phyloP scores from a whole-genome alignment of 179 eudicot genomes.

The Monotropa hypopitys region DNA sequence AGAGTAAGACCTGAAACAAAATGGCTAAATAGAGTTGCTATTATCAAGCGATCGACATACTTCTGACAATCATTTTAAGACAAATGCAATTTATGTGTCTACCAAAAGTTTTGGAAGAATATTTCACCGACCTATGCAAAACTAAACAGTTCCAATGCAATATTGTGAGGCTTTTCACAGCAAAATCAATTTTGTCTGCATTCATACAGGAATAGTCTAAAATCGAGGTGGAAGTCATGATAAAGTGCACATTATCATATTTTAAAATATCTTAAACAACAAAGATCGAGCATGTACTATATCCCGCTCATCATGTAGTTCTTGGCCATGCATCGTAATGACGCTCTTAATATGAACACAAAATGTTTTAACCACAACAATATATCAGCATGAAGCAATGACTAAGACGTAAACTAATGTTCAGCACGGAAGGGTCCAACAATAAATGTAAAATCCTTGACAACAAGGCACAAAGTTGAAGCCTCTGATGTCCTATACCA shows the following conservation, averaged over 20 bases:
- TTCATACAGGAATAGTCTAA: conserved; percentile 9
- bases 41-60: not conserved
- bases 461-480: not conserved
- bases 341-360: no score
- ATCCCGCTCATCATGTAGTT: not conserved
- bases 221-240: not conserved
- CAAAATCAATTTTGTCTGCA: conserved; percentile 72
- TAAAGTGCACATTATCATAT: not conserved
- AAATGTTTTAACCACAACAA: not conserved
- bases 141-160: conserved; percentile 42
- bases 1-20: conserved; percentile 50
- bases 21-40: conserved; percentile 1
- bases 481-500: not conserved
- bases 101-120: not conserved
- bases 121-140: conserved; percentile 59
- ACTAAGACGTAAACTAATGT: not conserved
- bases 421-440: not conserved
- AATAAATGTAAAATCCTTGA: not conserved
- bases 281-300: not conserved
- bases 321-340: not conserved
- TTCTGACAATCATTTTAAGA: not conserved
- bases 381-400: not conserved
- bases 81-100: not conserved
- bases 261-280: not conserved
- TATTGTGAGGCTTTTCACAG: conserved; percentile 54